Percentiles rank a stretch among this genome's conserved stretches.
Evolutionary conservation across 108 stramenopile species (phyloP).

Genomic region (Nitzschia putrida): DNA sequence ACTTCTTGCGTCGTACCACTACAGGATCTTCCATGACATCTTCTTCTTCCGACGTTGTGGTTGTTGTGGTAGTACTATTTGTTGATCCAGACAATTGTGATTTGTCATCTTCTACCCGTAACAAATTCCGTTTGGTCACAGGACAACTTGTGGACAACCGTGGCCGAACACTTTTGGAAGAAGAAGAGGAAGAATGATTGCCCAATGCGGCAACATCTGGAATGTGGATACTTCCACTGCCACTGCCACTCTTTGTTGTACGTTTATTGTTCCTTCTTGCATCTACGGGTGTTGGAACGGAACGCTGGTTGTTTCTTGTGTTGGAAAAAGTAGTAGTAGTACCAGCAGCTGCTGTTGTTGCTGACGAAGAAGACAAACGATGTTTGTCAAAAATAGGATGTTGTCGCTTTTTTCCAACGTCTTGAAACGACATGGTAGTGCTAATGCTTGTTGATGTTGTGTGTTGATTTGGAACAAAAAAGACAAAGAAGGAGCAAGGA

Average conservation of each 20-base stretch:
- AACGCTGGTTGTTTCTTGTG: background rate
- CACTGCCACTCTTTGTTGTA: background rate
- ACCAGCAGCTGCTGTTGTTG: conserved; percentile 3
- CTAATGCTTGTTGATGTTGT: no score
- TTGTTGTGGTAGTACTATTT: background rate
- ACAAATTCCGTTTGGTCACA: conserved; percentile 2
- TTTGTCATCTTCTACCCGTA: background rate
- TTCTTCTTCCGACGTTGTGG: background rate
- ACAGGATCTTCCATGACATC: conserved; percentile 1
- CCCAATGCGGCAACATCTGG: no score
- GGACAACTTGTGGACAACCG: conserved; percentile 15
- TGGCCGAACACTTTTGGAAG: conserved; percentile 15
- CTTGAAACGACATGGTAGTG: conserved; percentile 26
- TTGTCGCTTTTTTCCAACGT: background rate
- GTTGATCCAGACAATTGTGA: no score
- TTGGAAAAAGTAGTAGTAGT: background rate
- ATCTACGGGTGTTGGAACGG: background rate
- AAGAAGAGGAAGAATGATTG: no score
- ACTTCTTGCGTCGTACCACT: background rate
- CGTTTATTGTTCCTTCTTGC: background rate
- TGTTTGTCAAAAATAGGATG: conserved; percentile 22
- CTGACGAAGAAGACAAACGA: no score
- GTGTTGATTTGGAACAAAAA: no score
- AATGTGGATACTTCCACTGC: background rate
- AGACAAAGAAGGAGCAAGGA: no score